Base-by-base conservation (phyloP, 164 flowering plant species). In the Magnolia changhungtana region DNA sequence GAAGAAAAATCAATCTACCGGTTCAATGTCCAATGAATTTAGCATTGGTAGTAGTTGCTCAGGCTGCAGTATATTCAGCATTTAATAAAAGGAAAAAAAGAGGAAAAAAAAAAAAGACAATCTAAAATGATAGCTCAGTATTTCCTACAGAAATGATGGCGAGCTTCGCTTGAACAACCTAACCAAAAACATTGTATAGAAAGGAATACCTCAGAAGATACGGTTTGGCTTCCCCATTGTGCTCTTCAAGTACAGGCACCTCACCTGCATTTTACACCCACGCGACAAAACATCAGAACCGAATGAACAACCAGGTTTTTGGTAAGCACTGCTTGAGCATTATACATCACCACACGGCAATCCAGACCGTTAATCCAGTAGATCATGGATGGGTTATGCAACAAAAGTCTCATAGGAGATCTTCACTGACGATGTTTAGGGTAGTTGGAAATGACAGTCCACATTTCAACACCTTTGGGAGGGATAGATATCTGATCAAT, bases 171-270 rank as follows among this genome's bases (percentile, higher is more conserved):
- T 52, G 5, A 16, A 69, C 9, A 13, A 9, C 55, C 72, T 70
- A 50, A 70, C 27, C n/a, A n/a, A 70, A 68, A n/a, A n/a, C 58
- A 14, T 27, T 23, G 45, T 69, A 64, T 16, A 70, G 24, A 19
- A 70, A 70, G 27, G 50, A 0, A 14, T 31, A 6, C 10, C 31
- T 80, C 66, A 81, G 76, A 81, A 81, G 51, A 81, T 52, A 50
- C 78, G 78, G 31, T 52, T 13, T 2, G 81, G 80, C 71, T 78
- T 81, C 63, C 83, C 83, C 83, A 81, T 81, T 66, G 83, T 75
- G 52, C 73, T 81, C 83, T 81, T 81, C 75, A 81, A 67, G 66
- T 81, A 77, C 63, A 81, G 66, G 73, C 80, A 81, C 65, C 83
- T 74, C 72, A 81, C 83, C 83, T 81, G 80, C 63, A 76, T 72